Base-by-base conservation (phyloP, 306 rosid species). In the Pterocarpus santalinus region DNA sequence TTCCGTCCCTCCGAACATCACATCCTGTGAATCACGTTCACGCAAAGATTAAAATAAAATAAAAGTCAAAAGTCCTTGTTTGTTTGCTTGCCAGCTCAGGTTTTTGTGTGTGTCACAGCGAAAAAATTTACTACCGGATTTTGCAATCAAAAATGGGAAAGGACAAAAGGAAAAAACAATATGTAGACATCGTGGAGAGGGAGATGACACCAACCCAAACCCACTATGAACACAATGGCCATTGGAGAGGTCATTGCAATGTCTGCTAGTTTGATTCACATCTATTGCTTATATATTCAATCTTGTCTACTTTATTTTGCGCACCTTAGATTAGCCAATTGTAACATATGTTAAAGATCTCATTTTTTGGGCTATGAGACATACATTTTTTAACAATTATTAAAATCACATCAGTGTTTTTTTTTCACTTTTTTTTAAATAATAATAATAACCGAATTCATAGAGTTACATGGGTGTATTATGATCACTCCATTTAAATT, bases 1-100 rank as follows among this genome's bases (percentile, higher is more conserved):
- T 83, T 94, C 98, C 0, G 98, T 94, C 34, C 98, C 98, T 39
- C 98, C 98, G 28, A 94, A 94, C 98, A 94, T 94, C 5, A 94
- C 97, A 30, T 94, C 98, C 98, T 94, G 76, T 68, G 28, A 30
- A 8, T 33, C 12, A 28, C 0, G 7, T 43, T 39, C 43, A 39
- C 43, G 5, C 43, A 39, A 39, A 22, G 28, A 22, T 22, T 22
- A 22, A 22, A 22, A 22, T 22, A 22, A 22, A 22, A 39, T 4
- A 39, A 39, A 39, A 39, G 44, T 39, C 44, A 39, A 39, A 4
- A 39, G 44, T 39, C 2, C 44, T 39, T 39, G 44, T 1, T 39
- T 7, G 7, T 39, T 39, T 39, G 7, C 44, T 39, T 39, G 4
- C 44, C 44, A 39, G 44, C 44, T 39, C 28, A 22, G 28, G 28